phyloP scores from a whole-genome alignment of 2,329 filamentous ascomycete species.

The Chaetoscypha palmicola region DNA sequence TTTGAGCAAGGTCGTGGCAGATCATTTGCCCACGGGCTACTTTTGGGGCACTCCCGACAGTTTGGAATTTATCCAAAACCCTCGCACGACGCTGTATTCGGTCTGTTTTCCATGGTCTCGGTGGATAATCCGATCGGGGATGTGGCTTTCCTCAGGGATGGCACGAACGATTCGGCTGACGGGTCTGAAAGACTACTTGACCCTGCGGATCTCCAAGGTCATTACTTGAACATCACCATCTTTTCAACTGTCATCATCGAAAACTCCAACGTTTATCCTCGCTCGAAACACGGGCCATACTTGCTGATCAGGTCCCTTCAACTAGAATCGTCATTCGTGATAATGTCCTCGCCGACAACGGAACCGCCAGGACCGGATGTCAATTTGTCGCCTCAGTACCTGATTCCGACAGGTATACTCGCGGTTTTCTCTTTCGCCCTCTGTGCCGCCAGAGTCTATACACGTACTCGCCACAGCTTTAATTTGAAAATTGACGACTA shows the following conservation, averaged over 20 bases:
- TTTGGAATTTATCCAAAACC: not conserved
- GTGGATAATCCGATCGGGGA: not conserved
- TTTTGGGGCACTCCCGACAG: too few species aligned
- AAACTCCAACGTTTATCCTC: not conserved
- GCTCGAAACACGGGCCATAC: not conserved
- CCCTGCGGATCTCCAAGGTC: not conserved
- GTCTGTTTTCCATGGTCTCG: not conserved
- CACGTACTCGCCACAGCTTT: slow-evolving; percentile 1
- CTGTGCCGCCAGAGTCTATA: slow-evolving; percentile 10
- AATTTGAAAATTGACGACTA: slow-evolving; percentile 10
- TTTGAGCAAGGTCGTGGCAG: too few species aligned
- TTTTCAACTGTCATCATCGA: not conserved
- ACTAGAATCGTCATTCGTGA: not conserved
- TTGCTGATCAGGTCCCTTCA: not conserved
- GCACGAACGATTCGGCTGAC: not conserved
- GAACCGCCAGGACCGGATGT: slow-evolving; percentile 3
- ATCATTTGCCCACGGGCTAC: too few species aligned
- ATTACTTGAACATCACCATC: not conserved
- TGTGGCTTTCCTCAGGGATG: not conserved
- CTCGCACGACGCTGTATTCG: too few species aligned
- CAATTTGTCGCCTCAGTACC: slow-evolving; percentile 5
- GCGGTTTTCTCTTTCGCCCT: slow-evolving; percentile 6
- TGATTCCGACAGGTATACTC: slow-evolving; percentile 11
- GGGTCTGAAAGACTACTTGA: not conserved
- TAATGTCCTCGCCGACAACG: not conserved